Evolutionary conservation across 257 asterid genomes (phyloP), one percentile per base, ranked within the genome.

Genomic region (Cynanchum wilfordii): DNA sequence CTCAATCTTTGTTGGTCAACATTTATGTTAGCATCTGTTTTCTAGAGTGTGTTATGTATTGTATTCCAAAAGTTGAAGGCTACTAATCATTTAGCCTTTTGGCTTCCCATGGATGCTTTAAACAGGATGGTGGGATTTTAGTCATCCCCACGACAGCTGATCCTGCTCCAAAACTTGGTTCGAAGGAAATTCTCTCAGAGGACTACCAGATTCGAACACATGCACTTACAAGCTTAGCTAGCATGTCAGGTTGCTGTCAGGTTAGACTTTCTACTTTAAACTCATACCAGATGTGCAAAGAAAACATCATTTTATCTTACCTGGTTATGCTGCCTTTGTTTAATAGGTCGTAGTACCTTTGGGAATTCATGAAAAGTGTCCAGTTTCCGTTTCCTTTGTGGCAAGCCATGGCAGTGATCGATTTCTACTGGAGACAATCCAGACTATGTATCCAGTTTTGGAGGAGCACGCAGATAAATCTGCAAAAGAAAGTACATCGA

Each of bases 221-320:
- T 65, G 75, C 85, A 38, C 71, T 90, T 54, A 86, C 95, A 69
- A 89, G 99, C 83, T 68, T 95, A 79, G 98, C 93, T 78, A 95
- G 98, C 85, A 79, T 95, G 87, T 90, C 98, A 30, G 99, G 99
- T 79, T 93, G 98, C 77, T 95, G 99, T 77, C 98, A 95, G 99
- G 99, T 95, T 75, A 73, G 78, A 40, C 0, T 72, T 73, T 71
- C 70, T n/a, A 36, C 65, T 76, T 76, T 76, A 67, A 68, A 55
- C 73, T 49, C 24, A 27, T 40, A 54, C 38, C 66, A 45, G 20
- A 5, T 72, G 0, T 59, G 36, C 50, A n/a, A 50, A 30, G 30
- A 24, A 42, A 10, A 2, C 20, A 0, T 30, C 25, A 22, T 15
- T n/a, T 68, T 27, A 51, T 50, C 62, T 63, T 40, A 30, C 19